Evolutionary conservation across 2,329 filamentous ascomycete genomes (phyloP).

Genomic region (Exserohilum turcica): DNA sequence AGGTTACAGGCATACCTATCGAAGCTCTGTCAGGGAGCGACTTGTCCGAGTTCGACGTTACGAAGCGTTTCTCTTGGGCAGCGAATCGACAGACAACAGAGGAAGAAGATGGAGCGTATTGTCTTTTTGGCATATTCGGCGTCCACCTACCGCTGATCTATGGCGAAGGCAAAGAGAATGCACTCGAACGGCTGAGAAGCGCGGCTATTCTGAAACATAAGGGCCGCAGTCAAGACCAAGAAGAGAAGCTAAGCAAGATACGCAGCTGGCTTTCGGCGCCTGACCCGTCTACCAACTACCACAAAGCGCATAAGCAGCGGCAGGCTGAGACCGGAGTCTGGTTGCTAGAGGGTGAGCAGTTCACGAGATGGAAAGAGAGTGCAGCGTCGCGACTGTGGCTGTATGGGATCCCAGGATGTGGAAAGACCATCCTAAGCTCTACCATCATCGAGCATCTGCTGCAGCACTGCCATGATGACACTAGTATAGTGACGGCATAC

Average conservation of each 20-base stretch:
- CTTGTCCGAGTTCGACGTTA: slow-evolving; percentile 13
- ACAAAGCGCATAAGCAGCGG: slow-evolving; percentile 35
- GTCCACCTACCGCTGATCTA: slow-evolving; percentile 18
- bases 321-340: slow-evolving; percentile 45
- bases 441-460: slow-evolving; percentile 44
- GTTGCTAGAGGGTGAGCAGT: slow-evolving; percentile 40
- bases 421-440: slow-evolving; percentile 51
- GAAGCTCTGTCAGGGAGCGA: slow-evolving; percentile 6
- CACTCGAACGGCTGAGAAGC: slow-evolving; percentile 19
- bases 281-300: slow-evolving; percentile 46
- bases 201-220: slow-evolving; percentile 19
- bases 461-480: slow-evolving; percentile 14
- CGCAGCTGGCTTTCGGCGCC: slow-evolving; percentile 44
- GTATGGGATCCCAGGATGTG: slow-evolving; percentile 50
- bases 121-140: slow-evolving; percentile 21
- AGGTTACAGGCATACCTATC: slow-evolving; percentile 15
- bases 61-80: slow-evolving; percentile 28
- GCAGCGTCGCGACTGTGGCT: slow-evolving; percentile 46
- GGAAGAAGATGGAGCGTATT: slow-evolving; percentile 24
- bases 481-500: slow-evolving; percentile 20
- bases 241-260: slow-evolving; percentile 10
- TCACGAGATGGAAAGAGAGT: slow-evolving; percentile 38
- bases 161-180: slow-evolving; percentile 19
- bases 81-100: slow-evolving; percentile 27
- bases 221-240: not conserved